Base-by-base conservation (phyloP, 768 basidiomycete genomes). In the Imleria badia region DNA sequence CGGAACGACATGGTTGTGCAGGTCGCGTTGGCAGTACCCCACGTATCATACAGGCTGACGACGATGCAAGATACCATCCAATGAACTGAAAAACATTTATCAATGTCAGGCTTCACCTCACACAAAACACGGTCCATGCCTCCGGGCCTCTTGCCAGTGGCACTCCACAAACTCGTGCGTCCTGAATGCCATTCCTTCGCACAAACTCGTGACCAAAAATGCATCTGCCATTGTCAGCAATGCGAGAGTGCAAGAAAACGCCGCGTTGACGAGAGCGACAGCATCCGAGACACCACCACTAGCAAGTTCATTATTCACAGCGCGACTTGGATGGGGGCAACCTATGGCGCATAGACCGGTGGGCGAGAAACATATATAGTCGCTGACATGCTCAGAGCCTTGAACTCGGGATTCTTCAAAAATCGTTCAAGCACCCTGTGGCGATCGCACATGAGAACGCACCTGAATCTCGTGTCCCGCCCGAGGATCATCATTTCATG, bases 141-240 rank as follows among this genome's bases (percentile, higher is more conserved):
- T 66, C 41, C 59, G n/a, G n/a, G n/a, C 83, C 63, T 89, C 86
- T 67, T n/a, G n/a, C n/a, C n/a, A n/a, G n/a, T 93, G 92, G 63
- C 90, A 93, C 68, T 91, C 89, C 12, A 94, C 89, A 64, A 83
- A 92, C 67, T 92, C 89, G 65, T 91, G 89, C 3, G 86, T 85
- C 43, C 80, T 68, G 15, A 93, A 71, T 10, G 91, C 91, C 92
- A 94, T 94, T 0, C 92, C 92, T 69, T 94, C 92, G 3, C 92
- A 77, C 69, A 94, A 73, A 66, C 87, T 89, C 6, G 89, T 89
- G 20, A 91, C 86, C 59, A 93, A 75, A 72, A 94, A 94, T 36
- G 87, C 89, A 68, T 94, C 92, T 5, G 89, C 92, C 8, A 89
- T 85, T 12, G 79, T 91, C 54, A 94, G 72, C 35, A 94, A 73